Evolutionary conservation across 1,284 basidiomycete genomes (phyloP).

Genomic region (Meira miltonrushii): DNA sequence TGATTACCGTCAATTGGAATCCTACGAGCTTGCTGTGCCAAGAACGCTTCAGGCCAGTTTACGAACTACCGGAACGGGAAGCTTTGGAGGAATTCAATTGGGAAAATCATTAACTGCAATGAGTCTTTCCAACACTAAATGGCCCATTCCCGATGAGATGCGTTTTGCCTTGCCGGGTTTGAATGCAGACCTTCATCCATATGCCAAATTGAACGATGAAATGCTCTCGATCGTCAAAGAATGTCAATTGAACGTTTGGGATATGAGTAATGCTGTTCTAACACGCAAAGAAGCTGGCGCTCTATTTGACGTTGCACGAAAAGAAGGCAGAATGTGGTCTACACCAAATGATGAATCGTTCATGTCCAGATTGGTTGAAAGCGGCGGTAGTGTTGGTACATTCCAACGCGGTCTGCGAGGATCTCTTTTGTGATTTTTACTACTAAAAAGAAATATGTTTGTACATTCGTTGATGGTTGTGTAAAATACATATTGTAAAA

Average conservation of each 20-base stretch:
- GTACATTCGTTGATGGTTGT: background rate
- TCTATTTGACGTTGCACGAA: background rate
- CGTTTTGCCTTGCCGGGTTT: background rate
- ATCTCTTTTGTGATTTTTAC: background rate
- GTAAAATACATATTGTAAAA: background rate
- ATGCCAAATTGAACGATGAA: constrained; percentile 12
- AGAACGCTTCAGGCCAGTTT: constrained; percentile 53
- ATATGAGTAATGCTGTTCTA: background rate
- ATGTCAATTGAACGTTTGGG: background rate
- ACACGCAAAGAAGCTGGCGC: background rate
- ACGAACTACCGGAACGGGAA: constrained; percentile 11
- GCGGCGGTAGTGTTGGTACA: constrained; percentile 32
- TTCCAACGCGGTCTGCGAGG: constrained; percentile 31
- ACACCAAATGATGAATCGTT: constrained; percentile 43
- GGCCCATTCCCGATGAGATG: constrained; percentile 15
- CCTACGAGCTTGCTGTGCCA: constrained; percentile 76
- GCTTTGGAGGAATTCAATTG: constrained; percentile 9
- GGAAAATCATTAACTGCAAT: constrained; percentile 31
- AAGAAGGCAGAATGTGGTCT: background rate
- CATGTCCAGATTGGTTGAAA: constrained; percentile 42
- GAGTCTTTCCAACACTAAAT: constrained; percentile 34
- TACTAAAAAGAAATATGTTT: background rate
- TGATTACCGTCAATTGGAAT: constrained; percentile 66
- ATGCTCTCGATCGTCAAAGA: constrained; percentile 9
- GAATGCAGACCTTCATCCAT: constrained; percentile 11